Base-by-base conservation (phyloP, 306 rosid genomes). In the Arachis stenosperma region DNA sequence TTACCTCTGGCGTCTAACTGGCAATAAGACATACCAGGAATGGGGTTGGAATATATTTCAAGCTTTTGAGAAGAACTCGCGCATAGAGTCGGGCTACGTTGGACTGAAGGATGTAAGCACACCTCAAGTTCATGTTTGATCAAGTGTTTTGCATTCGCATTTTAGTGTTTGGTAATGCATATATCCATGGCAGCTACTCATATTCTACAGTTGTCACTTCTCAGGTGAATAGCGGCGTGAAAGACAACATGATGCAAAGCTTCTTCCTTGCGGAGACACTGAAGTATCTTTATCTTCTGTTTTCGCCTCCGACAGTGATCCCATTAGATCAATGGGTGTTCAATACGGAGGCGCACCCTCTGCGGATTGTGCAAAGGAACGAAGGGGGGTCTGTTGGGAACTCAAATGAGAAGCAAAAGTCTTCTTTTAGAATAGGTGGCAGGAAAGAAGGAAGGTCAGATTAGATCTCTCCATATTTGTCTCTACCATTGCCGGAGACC, bases 41-140 rank as follows among this genome's bases (percentile, higher is more conserved):
- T 95, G 99, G 99, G 98, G 98, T 74, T 95, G 99, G 99, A 92
- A 95, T 75, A 95, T 92, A 80, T 95, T 95, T 81, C 97, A 90
- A 86, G 99, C 99, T 76, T 95, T 95, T 27, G 99, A 95, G 81
- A 91, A 90, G 90, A 90, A 90, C 87, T 95, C 96, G 71, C 99
- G 98, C 48, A 0, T 86, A 0, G 99, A 95, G 73, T 75, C 96
- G 0, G 99, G 99, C 77, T 95, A 95, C 67, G 99, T 95, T 65
- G 99, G 99, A 74, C 84, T 95, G 70, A 90, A 90, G 91, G 99
- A 95, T 74, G 99, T 95, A 83, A 74, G 99, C 67, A 55, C 73
- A 41, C 81, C 64, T 78, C 15, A 68, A 70, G 65, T 65, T 72
- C 75, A 72, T 29, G 60, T 76, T 44, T 39, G 63, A 54, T 69